phyloP scores from a whole-genome alignment of 163 green algal genomes.

The Prototheca wickerhamii region DNA sequence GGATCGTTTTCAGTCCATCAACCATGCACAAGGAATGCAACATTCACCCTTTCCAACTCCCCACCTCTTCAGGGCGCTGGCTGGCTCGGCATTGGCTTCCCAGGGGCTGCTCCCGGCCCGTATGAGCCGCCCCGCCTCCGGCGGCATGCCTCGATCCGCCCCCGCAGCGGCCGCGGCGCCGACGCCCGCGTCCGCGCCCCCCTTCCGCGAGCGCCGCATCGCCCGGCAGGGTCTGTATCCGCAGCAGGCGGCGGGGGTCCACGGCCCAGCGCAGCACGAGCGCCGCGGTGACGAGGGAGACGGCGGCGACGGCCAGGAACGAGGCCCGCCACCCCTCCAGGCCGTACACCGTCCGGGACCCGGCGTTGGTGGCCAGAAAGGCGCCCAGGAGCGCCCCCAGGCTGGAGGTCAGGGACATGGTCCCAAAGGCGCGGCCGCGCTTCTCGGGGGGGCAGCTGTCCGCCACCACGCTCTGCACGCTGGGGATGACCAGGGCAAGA shows the following conservation, averaged over 20 bases:
- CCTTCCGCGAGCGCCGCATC: not conserved
- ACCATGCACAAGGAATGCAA: too few species aligned
- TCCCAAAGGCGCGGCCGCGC: conserved; percentile 64
- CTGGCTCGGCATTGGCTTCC: too few species aligned
- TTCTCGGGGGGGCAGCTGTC: conserved; percentile 59
- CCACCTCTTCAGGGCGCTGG: too few species aligned
- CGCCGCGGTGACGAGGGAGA: conserved; percentile 38
- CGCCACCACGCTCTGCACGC: conserved; percentile 61
- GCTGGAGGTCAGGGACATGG: conserved; percentile 37
- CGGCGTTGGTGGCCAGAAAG: conserved; percentile 70
- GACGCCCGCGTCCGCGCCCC: not conserved
- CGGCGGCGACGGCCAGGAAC: conserved; percentile 43
- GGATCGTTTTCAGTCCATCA: too few species aligned
- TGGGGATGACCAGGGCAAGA: conserved; percentile 75
- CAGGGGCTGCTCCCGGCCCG: not conserved
- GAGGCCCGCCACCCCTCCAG: conserved; percentile 71
- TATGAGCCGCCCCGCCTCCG: too few species aligned
- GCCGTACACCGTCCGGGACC: conserved; percentile 15
- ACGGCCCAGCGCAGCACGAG: conserved; percentile 24
- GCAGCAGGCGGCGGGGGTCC: conserved; percentile 32
- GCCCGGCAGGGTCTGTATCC: not conserved
- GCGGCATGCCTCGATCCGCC: not conserved
- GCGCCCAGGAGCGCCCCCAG: conserved; percentile 39
- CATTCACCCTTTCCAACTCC: too few species aligned
- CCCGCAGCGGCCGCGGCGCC: too few species aligned